These are phyloP conservation scores for Umbelopsis sp. DNA, from an alignment of 371 early-diverging fungal genomes.

Conservation along the genomic window DNA sequence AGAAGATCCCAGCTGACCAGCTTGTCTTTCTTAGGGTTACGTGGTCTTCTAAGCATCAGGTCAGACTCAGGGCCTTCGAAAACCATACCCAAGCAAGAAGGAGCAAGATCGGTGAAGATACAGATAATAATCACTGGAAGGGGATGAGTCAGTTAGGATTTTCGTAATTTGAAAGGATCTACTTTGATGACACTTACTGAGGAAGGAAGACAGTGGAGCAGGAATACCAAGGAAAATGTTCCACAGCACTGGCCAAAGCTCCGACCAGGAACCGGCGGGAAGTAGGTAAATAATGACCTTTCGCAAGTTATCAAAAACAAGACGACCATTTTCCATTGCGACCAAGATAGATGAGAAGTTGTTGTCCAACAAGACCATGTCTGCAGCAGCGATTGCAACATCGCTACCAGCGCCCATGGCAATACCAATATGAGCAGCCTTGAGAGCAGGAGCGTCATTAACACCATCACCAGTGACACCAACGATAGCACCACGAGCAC, in stretches of 20 bases:
- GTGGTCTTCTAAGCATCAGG: slow-evolving; percentile 48
- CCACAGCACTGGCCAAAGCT: slow-evolving; percentile 50
- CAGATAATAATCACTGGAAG: slow-evolving; percentile 45
- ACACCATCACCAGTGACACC: slow-evolving; percentile 91
- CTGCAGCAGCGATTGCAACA: slow-evolving; percentile 71
- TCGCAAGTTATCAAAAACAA: slow-evolving; percentile 65
- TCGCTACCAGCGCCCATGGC: slow-evolving; percentile 72
- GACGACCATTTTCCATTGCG: slow-evolving; percentile 65
- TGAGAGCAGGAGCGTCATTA: slow-evolving; percentile 85
- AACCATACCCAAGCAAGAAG: slow-evolving; percentile 46
- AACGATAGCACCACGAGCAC: slow-evolving; percentile 57
- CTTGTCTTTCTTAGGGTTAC: slow-evolving; percentile 46
- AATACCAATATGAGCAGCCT: slow-evolving; percentile 74
- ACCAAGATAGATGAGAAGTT: slow-evolving; percentile 58
- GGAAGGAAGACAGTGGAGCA: slow-evolving; percentile 52
- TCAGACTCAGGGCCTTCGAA: slow-evolving; percentile 56
- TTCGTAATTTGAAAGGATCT: background rate
- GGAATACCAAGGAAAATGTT: slow-evolving; percentile 60
- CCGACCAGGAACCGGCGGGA: slow-evolving; percentile 51
- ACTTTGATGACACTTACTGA: slow-evolving; percentile 12
- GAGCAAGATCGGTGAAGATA: slow-evolving; percentile 50
- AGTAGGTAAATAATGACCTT: slow-evolving; percentile 65
- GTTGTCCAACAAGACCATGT: slow-evolving; percentile 70
- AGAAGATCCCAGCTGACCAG: slow-evolving; percentile 47
- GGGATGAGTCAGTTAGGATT: background rate